Percentiles rank a stretch among this genome's conserved stretches.
Evolutionary conservation across 2,329 filamentous ascomycete species (phyloP).

Genomic region (Ascochyta clinopodiicola): DNA sequence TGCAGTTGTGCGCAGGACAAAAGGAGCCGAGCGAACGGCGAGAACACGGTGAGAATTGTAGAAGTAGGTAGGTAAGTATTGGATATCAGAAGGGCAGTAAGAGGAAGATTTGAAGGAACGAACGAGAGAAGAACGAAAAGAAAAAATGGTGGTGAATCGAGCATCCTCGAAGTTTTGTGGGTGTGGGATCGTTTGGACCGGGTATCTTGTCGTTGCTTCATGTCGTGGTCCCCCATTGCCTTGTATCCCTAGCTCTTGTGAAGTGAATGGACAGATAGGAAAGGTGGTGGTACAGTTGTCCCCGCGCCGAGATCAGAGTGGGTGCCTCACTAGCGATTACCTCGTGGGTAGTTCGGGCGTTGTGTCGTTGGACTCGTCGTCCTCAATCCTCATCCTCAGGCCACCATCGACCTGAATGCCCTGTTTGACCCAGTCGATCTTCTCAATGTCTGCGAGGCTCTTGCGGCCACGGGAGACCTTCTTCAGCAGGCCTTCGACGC

Average conservation of each 20-base stretch:
- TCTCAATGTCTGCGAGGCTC: slow-evolving; percentile 74
- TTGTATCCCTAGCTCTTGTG: slow-evolving; percentile 16
- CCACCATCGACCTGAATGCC: slow-evolving; percentile 73
- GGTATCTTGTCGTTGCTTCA: slow-evolving; percentile 21
- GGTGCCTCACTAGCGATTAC: slow-evolving; percentile 41
- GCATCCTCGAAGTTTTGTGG: slow-evolving; percentile 11
- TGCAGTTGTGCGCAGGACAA: neutral
- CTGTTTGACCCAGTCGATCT: slow-evolving; percentile 75
- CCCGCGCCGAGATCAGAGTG: neutral
- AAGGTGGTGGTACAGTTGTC: slow-evolving; percentile 11
- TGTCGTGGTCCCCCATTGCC: slow-evolving; percentile 10
- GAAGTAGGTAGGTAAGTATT: slow-evolving; percentile 4
- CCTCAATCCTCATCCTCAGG: slow-evolving; percentile 60
- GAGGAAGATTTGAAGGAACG: neutral
- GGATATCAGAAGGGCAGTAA: slow-evolving; percentile 13
- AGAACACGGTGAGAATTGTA: neutral
- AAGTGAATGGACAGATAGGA: slow-evolving; percentile 9
- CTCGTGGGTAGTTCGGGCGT: slow-evolving; percentile 23
- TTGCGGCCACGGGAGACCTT: slow-evolving; percentile 78
- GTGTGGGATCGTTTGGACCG: slow-evolving; percentile 14
- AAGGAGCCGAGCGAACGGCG: neutral
- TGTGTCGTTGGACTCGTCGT: slow-evolving; percentile 40
- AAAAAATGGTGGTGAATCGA: slow-evolving; percentile 3
- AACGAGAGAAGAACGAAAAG: neutral
- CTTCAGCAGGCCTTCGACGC: slow-evolving; percentile 84